phyloP scores from a whole-genome alignment of 805 yeast species.

The Yamadazyma tumulicola region DNA sequence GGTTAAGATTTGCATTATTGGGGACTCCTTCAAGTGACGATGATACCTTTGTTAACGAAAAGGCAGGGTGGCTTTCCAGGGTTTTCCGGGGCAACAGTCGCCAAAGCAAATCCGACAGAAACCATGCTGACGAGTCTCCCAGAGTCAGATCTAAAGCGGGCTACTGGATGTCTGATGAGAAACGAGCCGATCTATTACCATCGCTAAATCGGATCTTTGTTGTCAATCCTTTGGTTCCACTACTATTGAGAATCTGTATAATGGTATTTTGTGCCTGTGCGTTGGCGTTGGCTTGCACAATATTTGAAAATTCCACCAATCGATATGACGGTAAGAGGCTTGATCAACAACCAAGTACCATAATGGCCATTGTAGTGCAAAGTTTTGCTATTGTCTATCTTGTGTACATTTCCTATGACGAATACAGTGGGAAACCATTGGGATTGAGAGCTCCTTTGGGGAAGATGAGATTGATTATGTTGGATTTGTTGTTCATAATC shows the following conservation, averaged over 20 bases:
- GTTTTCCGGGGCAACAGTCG: no score
- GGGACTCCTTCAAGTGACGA: conserved; percentile 31
- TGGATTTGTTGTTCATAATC: conserved; percentile 84
- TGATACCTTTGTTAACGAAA: conserved; percentile 20
- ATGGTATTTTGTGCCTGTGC: conserved; percentile 60
- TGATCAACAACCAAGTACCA: conserved; percentile 81
- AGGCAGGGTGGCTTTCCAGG: conserved; percentile 2
- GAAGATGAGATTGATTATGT: conserved; percentile 74
- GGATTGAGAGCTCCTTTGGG: conserved; percentile 85
- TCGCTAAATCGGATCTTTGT: conserved; percentile 56
- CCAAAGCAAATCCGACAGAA: background rate
- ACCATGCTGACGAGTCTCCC: conserved; percentile 22
- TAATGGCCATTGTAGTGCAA: conserved; percentile 88
- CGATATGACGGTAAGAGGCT: conserved; percentile 36
- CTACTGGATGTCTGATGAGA: conserved; percentile 66
- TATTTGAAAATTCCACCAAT: conserved; percentile 41
- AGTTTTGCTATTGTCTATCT: conserved; percentile 74
- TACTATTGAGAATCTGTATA: conserved; percentile 56
- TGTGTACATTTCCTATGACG: conserved; percentile 82
- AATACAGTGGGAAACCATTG: conserved; percentile 85
- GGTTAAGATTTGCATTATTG: conserved; percentile 53
- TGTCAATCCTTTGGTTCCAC: conserved; percentile 77
- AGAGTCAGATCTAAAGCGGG: conserved; percentile 55
- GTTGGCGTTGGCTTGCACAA: conserved; percentile 64
- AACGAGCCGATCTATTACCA: conserved; percentile 62